Evolutionary conservation across 2,329 filamentous ascomycete species (phyloP).

Genomic region (Claviceps fusiformis): DNA sequence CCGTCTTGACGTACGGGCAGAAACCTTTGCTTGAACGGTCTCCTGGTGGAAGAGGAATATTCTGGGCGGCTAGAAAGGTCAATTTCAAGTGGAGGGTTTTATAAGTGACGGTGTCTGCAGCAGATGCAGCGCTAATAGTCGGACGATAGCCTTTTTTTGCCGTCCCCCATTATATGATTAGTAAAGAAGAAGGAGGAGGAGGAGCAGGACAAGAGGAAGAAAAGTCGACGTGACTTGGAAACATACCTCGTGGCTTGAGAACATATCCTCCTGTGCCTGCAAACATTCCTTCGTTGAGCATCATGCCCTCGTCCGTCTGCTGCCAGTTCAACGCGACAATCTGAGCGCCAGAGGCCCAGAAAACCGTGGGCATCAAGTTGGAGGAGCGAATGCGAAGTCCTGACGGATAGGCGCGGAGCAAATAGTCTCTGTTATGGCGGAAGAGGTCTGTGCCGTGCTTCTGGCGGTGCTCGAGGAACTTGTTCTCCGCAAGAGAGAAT

Average conservation of each 20-base stretch:
- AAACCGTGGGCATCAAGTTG: slow-evolving; percentile 71
- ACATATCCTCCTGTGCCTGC: slow-evolving; percentile 71
- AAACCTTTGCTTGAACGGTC: slow-evolving; percentile 43
- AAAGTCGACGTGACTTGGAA: background rate
- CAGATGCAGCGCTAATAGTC: slow-evolving; percentile 9
- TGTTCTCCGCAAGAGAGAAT: slow-evolving; percentile 52
- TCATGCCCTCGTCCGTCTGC: slow-evolving; percentile 79
- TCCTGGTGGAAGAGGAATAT: slow-evolving; percentile 50
- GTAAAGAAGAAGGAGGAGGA: background rate
- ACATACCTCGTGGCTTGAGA: slow-evolving; percentile 59
- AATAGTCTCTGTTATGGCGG: slow-evolving; percentile 63
- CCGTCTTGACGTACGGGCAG: slow-evolving; percentile 69
- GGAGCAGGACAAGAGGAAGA: background rate
- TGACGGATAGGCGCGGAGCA: slow-evolving; percentile 84
- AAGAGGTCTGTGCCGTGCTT: slow-evolving; percentile 46
- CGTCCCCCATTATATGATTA: background rate
- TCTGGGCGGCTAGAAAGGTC: slow-evolving; percentile 63
- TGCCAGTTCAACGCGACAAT: slow-evolving; percentile 94
- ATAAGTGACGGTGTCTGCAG: slow-evolving; percentile 25
- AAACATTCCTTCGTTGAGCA: slow-evolving; percentile 93
- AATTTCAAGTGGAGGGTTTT: slow-evolving; percentile 57
- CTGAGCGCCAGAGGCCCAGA: slow-evolving; percentile 82
- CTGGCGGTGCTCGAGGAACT: slow-evolving; percentile 47
- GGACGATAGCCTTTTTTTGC: slow-evolving; percentile 17
- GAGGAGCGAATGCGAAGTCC: slow-evolving; percentile 71